phyloP scores from a whole-genome alignment of 805 yeast species.

The Candida boleticola region DNA sequence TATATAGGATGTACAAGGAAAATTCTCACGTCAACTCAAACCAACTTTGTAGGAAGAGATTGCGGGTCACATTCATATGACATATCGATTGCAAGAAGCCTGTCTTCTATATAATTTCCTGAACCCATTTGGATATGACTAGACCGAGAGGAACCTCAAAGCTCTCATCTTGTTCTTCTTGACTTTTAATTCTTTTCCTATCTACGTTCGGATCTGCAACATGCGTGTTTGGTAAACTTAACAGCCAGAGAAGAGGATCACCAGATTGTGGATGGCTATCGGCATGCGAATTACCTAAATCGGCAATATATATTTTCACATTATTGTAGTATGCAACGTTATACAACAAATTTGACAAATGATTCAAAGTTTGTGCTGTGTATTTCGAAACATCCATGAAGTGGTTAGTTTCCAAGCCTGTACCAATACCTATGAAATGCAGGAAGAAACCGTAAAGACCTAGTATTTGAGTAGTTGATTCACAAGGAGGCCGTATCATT shows the following conservation, averaged over 20 bases:
- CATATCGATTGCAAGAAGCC: background rate
- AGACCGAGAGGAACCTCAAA: conserved; percentile 8
- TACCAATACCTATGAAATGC: background rate
- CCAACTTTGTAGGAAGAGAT: too few relatives aligned
- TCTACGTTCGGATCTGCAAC: too few relatives aligned
- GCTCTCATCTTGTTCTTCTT: background rate
- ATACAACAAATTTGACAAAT: conserved; percentile 9
- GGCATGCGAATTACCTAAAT: background rate
- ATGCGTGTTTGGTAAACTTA: conserved; percentile 3
- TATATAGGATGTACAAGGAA: background rate
- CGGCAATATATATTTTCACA: conserved; percentile 4
- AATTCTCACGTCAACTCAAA: too few relatives aligned
- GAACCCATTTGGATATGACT: conserved; percentile 14
- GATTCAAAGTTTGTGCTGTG: conserved; percentile 9
- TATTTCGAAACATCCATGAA: conserved; percentile 6
- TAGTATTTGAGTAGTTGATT: background rate
- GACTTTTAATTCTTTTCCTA: too few relatives aligned
- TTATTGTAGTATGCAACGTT: conserved; percentile 6
- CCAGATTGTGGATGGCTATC: background rate
- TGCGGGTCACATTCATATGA: too few relatives aligned
- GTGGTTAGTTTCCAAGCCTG: background rate
- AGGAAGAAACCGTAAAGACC: conserved; percentile 10
- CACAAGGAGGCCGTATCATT: background rate
- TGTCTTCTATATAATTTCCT: background rate
- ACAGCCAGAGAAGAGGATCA: background rate